Evolutionary conservation across 371 early-diverging fungal genomes (phyloP), one percentile per base, ranked within the genome.

Genomic region (Apophysomyces sp.): DNA sequence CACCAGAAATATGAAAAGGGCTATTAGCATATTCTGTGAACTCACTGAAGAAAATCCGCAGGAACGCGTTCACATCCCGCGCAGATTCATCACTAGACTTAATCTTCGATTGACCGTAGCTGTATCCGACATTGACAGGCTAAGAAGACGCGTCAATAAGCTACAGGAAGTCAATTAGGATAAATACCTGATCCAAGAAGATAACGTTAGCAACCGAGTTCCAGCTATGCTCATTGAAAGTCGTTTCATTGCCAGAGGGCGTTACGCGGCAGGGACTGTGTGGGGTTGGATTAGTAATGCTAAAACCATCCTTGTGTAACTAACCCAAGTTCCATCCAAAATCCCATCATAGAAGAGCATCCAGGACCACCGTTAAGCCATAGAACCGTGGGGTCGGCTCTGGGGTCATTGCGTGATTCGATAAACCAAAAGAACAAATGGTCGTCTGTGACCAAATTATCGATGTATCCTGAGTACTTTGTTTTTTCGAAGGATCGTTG

Each of bases 401-500:
- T 69, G 3, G 92, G 89, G n/a, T 82, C 67, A 61, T 73, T 72
- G 32, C 91, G 88, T 4, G 91, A 89, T 65, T 92, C 93, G 68
- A 94, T 92, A 80, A 93, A 90, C 86, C 88, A 89, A 74, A 94
- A 93, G 77, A 92, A 94, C 52, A 87, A 80, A 63, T 88, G 88
- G 60, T 83, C 81, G 58, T 83, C 81, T 0, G 67, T 66, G 2
- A 71, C 66, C 4, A 80, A 76, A 52, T 84, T 71, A 57, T 91
- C 86, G 27, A 89, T 66, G 67, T 89, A 89, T 31, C 89, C 87
- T 30, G 76, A 76, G 39, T 72, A 73, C 72, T 69, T 52, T 54
- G 31, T 27, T 4, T 12, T 40, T 9, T 12, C 36, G 9, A 12
- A 52, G 52, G 15, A 13, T n/a, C n/a, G n/a, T n/a, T n/a, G n/a